Conservation (phyloP, 768 basidiomycete genomes). For the Pulveroboletus sp. region DNA sequence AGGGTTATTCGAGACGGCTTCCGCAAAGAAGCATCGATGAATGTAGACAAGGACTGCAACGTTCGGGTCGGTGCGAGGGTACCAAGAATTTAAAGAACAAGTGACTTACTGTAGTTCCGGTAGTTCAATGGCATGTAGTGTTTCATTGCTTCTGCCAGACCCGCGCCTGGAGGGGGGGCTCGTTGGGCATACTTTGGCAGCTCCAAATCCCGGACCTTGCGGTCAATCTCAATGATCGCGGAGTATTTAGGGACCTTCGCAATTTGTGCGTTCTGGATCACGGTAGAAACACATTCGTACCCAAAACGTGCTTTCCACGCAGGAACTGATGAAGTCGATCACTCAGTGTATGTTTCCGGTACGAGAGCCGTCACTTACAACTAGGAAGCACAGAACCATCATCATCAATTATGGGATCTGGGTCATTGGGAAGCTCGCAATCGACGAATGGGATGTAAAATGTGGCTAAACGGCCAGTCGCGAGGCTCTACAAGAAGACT, state of each 20-base stretch:
- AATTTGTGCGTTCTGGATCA: constrained; percentile 63
- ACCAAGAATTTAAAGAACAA: not conserved
- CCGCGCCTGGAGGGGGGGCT: constrained; percentile 43
- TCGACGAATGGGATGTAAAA: constrained; percentile 72
- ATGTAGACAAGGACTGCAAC: constrained; percentile 62
- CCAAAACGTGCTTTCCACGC: constrained; percentile 71
- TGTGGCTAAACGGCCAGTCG: constrained; percentile 64
- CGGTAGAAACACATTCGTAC: constrained; percentile 59
- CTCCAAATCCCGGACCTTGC: constrained; percentile 64
- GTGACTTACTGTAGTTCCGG: constrained; percentile 56
- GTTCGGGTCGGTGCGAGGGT: not conserved
- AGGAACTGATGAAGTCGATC: constrained; percentile 41
- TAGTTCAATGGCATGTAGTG: constrained; percentile 76
- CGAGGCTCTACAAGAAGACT: constrained; percentile 47
- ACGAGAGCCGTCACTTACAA: constrained; percentile 41
- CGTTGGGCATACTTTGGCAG: constrained; percentile 59
- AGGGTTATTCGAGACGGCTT: constrained; percentile 62
- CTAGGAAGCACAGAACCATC: constrained; percentile 56
- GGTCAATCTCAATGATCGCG: constrained; percentile 59
- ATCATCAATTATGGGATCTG: constrained; percentile 52
- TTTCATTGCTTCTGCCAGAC: constrained; percentile 62
- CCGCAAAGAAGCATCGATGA: constrained; percentile 74
- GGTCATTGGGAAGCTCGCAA: constrained; percentile 62
- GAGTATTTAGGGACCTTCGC: constrained; percentile 61
- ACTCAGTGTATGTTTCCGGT: not conserved